A percentile compares a stretch with the other conserved stretches of the same genome.
Evolutionary conservation across 345 rosid genomes (phyloP).

Genomic region (Iberis pinnata): DNA sequence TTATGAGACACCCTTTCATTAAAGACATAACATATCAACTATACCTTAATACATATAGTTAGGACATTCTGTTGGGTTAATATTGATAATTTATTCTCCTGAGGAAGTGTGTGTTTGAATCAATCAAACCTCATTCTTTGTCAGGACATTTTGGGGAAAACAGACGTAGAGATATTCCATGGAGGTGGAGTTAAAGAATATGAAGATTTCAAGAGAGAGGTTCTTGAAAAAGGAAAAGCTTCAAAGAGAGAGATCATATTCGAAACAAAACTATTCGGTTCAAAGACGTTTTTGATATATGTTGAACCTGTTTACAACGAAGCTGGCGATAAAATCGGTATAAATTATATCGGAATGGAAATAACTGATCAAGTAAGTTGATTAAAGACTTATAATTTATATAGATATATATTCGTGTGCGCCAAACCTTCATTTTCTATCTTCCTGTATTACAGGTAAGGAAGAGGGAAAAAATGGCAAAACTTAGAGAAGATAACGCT

Average conservation of each 20-base stretch:
- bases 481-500: constrained; percentile 74
- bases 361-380: constrained; percentile 71
- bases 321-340: constrained; percentile 66
- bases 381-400: no score
- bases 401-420: no score
- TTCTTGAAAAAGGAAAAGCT: constrained; percentile 61
- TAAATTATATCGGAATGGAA: constrained; percentile 86
- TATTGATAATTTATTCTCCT: no score
- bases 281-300: constrained; percentile 43
- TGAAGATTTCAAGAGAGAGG: constrained; percentile 78
- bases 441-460: no score
- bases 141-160: constrained; percentile 75
- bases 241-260: constrained; percentile 81
- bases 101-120: no score
- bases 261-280: no score
- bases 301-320: constrained; percentile 78
- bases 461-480: constrained; percentile 68
- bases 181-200: constrained; percentile 76
- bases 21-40: no score
- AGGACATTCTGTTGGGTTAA: no score
- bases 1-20: no score
- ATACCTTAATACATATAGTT: no score
- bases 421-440: no score
- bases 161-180: constrained; percentile 61
- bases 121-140: no score